Base-by-base conservation (phyloP, 208 protist species). In the Naegleria gruberi region DNA sequence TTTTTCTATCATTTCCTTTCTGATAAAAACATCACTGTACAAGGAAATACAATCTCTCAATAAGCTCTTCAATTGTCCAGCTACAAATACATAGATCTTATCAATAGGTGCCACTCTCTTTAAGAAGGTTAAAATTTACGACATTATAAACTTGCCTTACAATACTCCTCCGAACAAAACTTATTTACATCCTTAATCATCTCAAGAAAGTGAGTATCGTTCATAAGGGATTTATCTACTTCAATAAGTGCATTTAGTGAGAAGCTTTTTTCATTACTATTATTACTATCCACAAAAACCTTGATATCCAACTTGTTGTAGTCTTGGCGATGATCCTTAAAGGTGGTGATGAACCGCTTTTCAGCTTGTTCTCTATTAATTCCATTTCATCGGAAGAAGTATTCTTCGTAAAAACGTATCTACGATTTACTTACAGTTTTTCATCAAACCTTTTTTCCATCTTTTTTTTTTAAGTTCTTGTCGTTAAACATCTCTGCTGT, bases 1-100 rank as follows among this genome's bases (percentile, higher is more conserved):
- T 51, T 86, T 86, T 19, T 86, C 82, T n/a, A 86, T 51, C 43
- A 86, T 51, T 51, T 51, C 26, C 40, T 86, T 86, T 51, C 82
- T 8, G 5, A 73, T 8, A 4, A n/a, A 23, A 7, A 51, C 3
- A 10, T 23, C 26, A 37, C 40, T 6, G 26, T 86, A 86, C 1
- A 86, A 1, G 17, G 82, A 86, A 17, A 86, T n/a, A 51, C 82
- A 86, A 4, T 86, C 82, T 37, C 82, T 45, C 7, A 86, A 34
- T 26, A 86, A 34, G 6, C 1, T 23, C 40, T 40, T 86, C 6
- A 86, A 34, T 86, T 34, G 34, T 4, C 82, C 44, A 40, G 23
- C 37, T 42, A 86, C 23, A 51, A 86, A 86, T 37, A 86, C 82
- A 34, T 86, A 86, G 34, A 51, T 42, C 51, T 86, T 86, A 37